Base-by-base conservation (phyloP, 2,329 filamentous ascomycete genomes). In the Coniochaeta pulveracea region DNA sequence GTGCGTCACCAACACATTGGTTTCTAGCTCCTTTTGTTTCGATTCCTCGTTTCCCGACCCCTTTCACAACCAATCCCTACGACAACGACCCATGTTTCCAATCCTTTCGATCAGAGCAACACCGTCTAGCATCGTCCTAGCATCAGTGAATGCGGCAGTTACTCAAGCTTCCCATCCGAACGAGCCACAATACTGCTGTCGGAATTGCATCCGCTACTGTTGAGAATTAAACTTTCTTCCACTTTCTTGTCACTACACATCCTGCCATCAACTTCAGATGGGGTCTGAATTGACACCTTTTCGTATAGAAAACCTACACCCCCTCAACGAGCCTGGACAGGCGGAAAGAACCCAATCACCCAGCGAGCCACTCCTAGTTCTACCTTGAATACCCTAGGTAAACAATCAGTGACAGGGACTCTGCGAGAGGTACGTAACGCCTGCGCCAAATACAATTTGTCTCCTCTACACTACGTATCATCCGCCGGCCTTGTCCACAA, bases 261-360 rank as follows among this genome's bases (percentile, higher is more conserved):
- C 30, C 9, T 8, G 4, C 21, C 16, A 18, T 25, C 21, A 11
- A 14, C 19, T 10, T 5, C n/a, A n/a, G n/a, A 3, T 15, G n/a
- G 17, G 11, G 10, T 9, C 15, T 19, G 18, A n/a, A 3, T 21
- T 14, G 18, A 9, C 28, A 23, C n/a, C 25, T 7, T 30, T 49
- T 23, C 37, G 38, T 24, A 40, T 44, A 46, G 52, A 46, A 40
- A 52, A 45, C 36, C 49, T 48, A 42, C 49, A 22, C 41, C 46
- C 34, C 42, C 51, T 42, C 44, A 53, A 43, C 44, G 49, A 46
- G 43, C 47, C 38, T 44, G 48, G 54, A 42, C 46, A 10, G 43
- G 51, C 44, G 45, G 43, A 43, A 42, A 56, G 47, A 52, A 48
- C 38, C 48, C 47, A 34, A 46, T 50, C 34, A 48, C 49, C 21